phyloP scores from a whole-genome alignment of 257 asterid genomes.

The Solanum sejunctum region DNA sequence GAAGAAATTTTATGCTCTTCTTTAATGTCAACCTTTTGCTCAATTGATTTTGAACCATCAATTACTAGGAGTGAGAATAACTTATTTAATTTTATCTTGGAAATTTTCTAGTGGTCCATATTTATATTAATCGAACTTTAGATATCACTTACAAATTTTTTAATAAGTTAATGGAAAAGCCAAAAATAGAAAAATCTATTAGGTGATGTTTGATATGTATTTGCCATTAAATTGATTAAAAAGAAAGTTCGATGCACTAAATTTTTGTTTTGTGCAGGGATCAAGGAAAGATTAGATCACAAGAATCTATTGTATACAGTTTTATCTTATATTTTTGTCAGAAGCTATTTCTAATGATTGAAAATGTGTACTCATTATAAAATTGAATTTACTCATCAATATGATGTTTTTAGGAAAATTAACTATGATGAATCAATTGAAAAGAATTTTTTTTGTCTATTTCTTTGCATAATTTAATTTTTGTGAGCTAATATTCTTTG shows the following conservation, averaged over 20 bases:
- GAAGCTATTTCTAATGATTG: no score
- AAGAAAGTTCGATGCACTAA: no score
- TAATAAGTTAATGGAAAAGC: background rate
- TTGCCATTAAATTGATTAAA: background rate
- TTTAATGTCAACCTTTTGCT: constrained; percentile 5
- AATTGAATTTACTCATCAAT: background rate
- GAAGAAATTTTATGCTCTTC: background rate
- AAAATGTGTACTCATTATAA: background rate
- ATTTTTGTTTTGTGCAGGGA: no score
- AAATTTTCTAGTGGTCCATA: background rate
- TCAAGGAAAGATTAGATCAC: no score
- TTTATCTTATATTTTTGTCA: no score
- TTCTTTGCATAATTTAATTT: background rate
- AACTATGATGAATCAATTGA: background rate
- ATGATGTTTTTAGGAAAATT: background rate
- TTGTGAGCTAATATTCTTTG: background rate
- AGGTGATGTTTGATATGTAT: background rate
- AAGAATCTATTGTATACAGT: no score
- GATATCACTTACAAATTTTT: background rate
- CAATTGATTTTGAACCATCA: constrained; percentile 23
- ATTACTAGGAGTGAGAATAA: constrained; percentile 15
- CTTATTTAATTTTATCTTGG: background rate
- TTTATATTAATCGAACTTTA: background rate
- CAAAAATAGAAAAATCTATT: background rate
- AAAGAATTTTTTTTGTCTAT: background rate